Conservation (phyloP, 371 early-diverging fungal genomes). For the Umbelopsis sp. region DNA sequence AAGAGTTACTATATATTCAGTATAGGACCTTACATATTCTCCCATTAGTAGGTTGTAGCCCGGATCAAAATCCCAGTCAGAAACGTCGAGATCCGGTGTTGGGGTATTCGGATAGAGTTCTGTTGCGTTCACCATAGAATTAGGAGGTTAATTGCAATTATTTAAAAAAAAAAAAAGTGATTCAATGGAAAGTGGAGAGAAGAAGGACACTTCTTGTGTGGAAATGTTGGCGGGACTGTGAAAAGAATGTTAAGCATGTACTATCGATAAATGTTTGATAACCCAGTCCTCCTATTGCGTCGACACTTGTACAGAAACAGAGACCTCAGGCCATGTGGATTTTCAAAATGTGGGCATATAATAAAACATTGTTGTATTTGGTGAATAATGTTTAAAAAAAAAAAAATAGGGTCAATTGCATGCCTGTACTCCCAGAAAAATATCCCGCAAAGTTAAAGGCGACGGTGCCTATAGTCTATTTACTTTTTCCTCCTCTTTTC, state of each 20-base stretch:
- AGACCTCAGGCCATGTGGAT: too few species aligned
- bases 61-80: constrained; percentile 25
- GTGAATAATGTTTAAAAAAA: too few species aligned
- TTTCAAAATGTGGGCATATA: too few species aligned
- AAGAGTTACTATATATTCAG: not conserved
- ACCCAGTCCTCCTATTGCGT: too few species aligned
- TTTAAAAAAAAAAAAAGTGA: not conserved
- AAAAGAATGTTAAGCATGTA: not conserved
- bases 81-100: constrained; percentile 14
- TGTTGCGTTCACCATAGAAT: constrained; percentile 1
- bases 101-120: constrained; percentile 25
- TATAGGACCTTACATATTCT: not conserved
- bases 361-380: too few species aligned
- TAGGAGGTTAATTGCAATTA: not conserved
- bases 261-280: not conserved
- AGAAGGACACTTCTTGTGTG: not conserved
- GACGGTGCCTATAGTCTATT: too few species aligned
- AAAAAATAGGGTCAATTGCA: too few species aligned
- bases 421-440: too few species aligned
- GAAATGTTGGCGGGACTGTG: not conserved
- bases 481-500: not conserved
- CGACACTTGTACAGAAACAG: too few species aligned
- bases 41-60: constrained; percentile 19
- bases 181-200: not conserved
- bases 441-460: too few species aligned